Evolutionary conservation across 2,329 filamentous ascomycete genomes (phyloP), one percentile per base, ranked within the genome.

Genomic region (Ceratocystis cacaofunesta): DNA sequence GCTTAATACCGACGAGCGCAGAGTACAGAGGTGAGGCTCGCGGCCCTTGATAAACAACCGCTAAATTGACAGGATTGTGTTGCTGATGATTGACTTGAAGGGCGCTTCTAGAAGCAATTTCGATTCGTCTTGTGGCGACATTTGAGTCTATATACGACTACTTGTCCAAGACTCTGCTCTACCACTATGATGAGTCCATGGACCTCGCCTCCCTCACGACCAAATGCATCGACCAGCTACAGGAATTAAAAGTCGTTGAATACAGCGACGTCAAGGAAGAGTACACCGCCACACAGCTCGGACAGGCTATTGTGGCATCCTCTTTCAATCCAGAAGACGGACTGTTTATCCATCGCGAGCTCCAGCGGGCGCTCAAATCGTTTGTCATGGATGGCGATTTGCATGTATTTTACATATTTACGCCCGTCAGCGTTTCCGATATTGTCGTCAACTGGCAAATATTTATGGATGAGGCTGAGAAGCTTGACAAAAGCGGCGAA

Each of bases 361-460:
- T 91, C 61, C 79, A 79, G 66, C 81, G 81, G 69, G 86, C 88
- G 0, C 77, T 91, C 2, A 78, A 81, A 68, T 86, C 85, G 1
- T 91, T 92, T 70, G 88, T 90, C 12, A 85, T 92, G 82, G 87
- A 91, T 71, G 85, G 87, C 3, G 88, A 92, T 68, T 86, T 92
- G 84, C 88, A 91, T 70, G 81, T 89, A 12, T 80, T 90, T 60
- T 92, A 91, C 72, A 85, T 84, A 46, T 90, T 91, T 69, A 90
- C 88, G 0, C 88, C 88, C 0, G 80, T 91, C 1, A 84, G 89
- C 61, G 78, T 82, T 61, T 46, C 63, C 2, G 58, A 65, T 44
- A 75, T 79, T 2, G 75, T 78, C 7, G 80, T 91, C 66, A 86
- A 90, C 70, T 91, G 88, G 88, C 81, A 82, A 63, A 80, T 85